Evolutionary conservation across 2,329 filamentous ascomycete species (phyloP), one percentile per base, ranked within the genome.

Genomic region (Coniella lustricola): DNA sequence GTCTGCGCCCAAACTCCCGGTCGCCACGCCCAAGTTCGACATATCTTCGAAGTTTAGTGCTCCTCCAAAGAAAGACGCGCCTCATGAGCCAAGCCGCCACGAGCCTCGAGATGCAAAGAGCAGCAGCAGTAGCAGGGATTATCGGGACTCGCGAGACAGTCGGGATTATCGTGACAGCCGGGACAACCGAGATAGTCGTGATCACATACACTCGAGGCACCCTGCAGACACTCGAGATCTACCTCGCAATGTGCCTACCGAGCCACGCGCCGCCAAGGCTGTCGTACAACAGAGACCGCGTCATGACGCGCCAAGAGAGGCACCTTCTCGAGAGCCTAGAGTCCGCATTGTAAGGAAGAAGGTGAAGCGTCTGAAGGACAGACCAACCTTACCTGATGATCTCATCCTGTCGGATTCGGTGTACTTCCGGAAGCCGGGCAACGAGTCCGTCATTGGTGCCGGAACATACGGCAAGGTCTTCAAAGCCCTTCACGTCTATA

Each of bases 401-500:
- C 79, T 91, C 58, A 80, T 82, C 10, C 72, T 75, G 5, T 95
- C 90, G 0, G 85, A 91, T 39, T 96, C 90, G 0, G 90, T 97
- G 3, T 97, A 94, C 66, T 95, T 85, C 68, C 79, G 91, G 55
- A 97, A 96, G 63, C 90, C 90, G 1, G 91, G 91, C n/a, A 95
- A 97, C 58, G 91, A 95, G 63, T 97, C 91, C 0, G 91, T 97
- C 0, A 85, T 97, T 17, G 91, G 91, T 14, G 95, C 91, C 37
- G 91, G 91, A 10, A 97, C 91, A 0, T 97, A 96, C 59, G 93
- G 89, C 45, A 95, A 95, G 65, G 90, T 95, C 4, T 95, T 94
- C 73, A 95, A 95, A 64, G 90, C 82, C n/a, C 73, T 90, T 8
- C 89, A 95, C 60, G 87, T 93, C n/a, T 94, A 94, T 62, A 95